Evolutionary conservation across 2,329 filamentous ascomycete species (phyloP).

Genomic region (Trichoderma brevicompactum): DNA sequence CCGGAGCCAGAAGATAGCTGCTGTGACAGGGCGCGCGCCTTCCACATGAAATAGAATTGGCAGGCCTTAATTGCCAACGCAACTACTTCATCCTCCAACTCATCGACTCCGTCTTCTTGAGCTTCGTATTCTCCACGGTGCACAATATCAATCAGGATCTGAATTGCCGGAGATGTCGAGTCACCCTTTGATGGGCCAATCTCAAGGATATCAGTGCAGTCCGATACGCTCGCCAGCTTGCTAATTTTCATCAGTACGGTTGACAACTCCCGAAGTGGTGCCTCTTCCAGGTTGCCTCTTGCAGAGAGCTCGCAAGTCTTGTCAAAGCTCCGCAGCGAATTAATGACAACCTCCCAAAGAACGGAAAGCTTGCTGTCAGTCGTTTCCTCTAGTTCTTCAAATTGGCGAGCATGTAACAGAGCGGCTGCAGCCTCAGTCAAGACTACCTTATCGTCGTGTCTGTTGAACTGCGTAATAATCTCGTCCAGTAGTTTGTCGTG

Average conservation of each 20-base stretch:
- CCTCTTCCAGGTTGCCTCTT: slow-evolving; percentile 69
- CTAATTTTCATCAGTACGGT: slow-evolving; percentile 79
- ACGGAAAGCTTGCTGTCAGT: slow-evolving; percentile 78
- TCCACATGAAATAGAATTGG: slow-evolving; percentile 96
- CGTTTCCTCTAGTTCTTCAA: slow-evolving; percentile 85
- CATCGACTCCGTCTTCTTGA: slow-evolving; percentile 71
- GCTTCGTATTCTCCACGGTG: slow-evolving; percentile 69
- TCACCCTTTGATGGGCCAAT: slow-evolving; percentile 55
- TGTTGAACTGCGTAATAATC: slow-evolving; percentile 89
- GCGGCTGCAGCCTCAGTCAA: slow-evolving; percentile 82
- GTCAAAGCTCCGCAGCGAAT: slow-evolving; percentile 72
- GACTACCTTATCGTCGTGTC: slow-evolving; percentile 86
- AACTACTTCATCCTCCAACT: slow-evolving; percentile 78
- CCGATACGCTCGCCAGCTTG: slow-evolving; percentile 77
- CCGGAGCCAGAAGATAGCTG: slow-evolving; percentile 59
- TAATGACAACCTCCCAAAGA: slow-evolving; percentile 84
- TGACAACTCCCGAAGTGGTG: slow-evolving; percentile 69
- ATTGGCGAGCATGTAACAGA: slow-evolving; percentile 81
- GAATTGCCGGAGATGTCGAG: slow-evolving; percentile 60
- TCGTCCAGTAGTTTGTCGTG: slow-evolving; percentile 85
- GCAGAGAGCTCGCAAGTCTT: slow-evolving; percentile 72
- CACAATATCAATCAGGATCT: slow-evolving; percentile 73
- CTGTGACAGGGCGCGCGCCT: slow-evolving; percentile 65
- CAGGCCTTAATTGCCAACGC: slow-evolving; percentile 75
- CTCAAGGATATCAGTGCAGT: slow-evolving; percentile 78